Percentiles rank a stretch among this genome's conserved stretches.
These are phyloP conservation scores for Neotropicomus parvogracilis DNA, from an alignment of 1,284 basidiomycete genomes.

Conservation along the genomic window DNA sequence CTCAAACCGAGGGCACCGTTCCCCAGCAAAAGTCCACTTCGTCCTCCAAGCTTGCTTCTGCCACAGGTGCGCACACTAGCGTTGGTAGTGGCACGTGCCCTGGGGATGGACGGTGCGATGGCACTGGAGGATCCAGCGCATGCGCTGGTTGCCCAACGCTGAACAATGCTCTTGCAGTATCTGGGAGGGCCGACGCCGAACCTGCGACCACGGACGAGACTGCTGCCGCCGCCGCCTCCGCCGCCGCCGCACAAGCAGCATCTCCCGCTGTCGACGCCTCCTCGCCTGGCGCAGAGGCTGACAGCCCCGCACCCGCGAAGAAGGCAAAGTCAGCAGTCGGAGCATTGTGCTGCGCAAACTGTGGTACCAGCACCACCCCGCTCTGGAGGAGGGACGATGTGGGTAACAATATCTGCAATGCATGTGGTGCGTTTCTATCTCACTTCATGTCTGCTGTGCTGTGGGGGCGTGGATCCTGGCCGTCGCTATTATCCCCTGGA, in stretches of 20 bases:
- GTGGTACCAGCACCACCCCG: constrained; percentile 91
- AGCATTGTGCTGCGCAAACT: constrained; percentile 85
- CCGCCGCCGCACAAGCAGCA: constrained; percentile 15
- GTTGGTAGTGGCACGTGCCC: constrained; percentile 77
- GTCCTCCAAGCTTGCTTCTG: constrained; percentile 22
- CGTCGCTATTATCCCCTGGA: constrained; percentile 18
- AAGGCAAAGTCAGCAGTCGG: constrained; percentile 55
- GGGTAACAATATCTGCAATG: constrained; percentile 90
- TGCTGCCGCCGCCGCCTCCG: constrained; percentile 13
- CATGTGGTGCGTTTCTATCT: constrained; percentile 72
- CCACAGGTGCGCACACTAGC: constrained; percentile 32
- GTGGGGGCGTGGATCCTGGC: constrained; percentile 24
- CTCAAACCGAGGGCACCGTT: constrained; percentile 23
- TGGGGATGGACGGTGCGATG: constrained; percentile 93
- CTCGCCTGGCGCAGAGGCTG: constrained; percentile 31
- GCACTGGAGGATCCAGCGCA: constrained; percentile 85
- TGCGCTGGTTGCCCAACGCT: constrained; percentile 93
- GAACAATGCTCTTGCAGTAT: constrained; percentile 69
- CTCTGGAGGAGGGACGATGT: constrained; percentile 93
- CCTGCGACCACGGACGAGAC: constrained; percentile 24
- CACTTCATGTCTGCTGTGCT: constrained; percentile 30
- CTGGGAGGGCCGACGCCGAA: constrained; percentile 39
- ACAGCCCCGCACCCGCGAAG: constrained; percentile 28
- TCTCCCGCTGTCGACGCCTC: constrained; percentile 28
- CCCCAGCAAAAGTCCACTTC: constrained; percentile 28